phyloP scores from a whole-genome alignment of 2,329 filamentous ascomycete species.

The Ascochyta koolunga region DNA sequence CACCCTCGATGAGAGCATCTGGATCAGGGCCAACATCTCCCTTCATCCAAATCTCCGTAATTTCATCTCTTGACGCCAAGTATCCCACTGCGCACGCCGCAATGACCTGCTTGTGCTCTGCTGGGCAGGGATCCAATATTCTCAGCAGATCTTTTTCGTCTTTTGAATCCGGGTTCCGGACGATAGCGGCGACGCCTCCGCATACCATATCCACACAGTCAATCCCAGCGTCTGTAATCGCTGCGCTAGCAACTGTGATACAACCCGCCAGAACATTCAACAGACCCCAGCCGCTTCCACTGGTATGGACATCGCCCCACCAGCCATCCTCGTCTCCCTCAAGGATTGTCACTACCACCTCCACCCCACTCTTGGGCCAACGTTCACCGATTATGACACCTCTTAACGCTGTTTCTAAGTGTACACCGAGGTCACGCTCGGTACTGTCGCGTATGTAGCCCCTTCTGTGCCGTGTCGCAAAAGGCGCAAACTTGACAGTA shows the following conservation, averaged over 20 bases:
- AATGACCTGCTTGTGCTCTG: conserved; percentile 76
- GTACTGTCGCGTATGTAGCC: conserved; percentile 85
- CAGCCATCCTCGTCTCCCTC: conserved; percentile 87
- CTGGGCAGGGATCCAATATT: conserved; percentile 81
- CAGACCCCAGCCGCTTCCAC: conserved; percentile 74
- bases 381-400: conserved; percentile 90
- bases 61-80: conserved; percentile 82
- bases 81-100: conserved; percentile 92
- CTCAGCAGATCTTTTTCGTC: conserved; percentile 51
- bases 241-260: conserved; percentile 91
- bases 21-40: conserved; percentile 62
- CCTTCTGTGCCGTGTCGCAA: conserved; percentile 80
- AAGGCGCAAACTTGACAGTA: conserved; percentile 95
- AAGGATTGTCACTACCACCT: conserved; percentile 89
- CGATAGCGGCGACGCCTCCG: conserved; percentile 85
- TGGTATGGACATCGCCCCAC: conserved; percentile 64
- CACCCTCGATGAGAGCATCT: conserved; percentile 66
- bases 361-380: conserved; percentile 98
- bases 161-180: conserved; percentile 50
- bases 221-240: conserved; percentile 91
- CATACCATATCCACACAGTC: conserved; percentile 91
- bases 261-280: conserved; percentile 93
- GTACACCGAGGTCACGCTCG: conserved; percentile 88
- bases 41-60: conserved; percentile 94
- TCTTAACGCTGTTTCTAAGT: conserved; percentile 87